Evolutionary conservation across 2,329 filamentous ascomycete genomes (phyloP).

Genomic region (Huntiella abstrusa): DNA sequence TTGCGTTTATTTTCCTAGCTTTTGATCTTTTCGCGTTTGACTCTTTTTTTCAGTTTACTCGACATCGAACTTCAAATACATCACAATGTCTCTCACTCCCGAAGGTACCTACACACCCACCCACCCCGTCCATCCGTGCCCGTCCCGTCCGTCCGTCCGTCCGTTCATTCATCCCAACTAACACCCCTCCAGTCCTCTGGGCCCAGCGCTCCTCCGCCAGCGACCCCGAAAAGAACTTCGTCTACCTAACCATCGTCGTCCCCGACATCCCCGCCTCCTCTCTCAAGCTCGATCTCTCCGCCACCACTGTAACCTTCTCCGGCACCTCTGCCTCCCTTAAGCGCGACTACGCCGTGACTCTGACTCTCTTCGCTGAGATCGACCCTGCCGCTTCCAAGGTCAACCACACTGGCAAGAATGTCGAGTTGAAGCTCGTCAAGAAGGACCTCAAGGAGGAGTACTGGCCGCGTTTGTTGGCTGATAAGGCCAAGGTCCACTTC

Average conservation of each 20-base stretch:
- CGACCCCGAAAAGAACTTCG: conserved; percentile 75
- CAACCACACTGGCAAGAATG: conserved; percentile 71
- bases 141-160: background rate
- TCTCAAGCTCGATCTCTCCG: conserved; percentile 67
- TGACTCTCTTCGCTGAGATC: conserved; percentile 83
- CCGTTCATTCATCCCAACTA: background rate
- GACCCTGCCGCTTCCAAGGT: conserved; percentile 68
- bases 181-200: conserved; percentile 57
- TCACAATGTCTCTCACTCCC: conserved; percentile 16
- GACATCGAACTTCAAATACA: background rate
- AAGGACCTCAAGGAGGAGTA: conserved; percentile 88
- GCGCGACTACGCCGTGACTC: conserved; percentile 64
- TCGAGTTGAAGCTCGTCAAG: conserved; percentile 87
- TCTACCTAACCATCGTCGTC: conserved; percentile 83
- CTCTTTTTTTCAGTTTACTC: conserved; percentile 7
- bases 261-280: conserved; percentile 61
- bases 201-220: conserved; percentile 77
- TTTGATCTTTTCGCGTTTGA: conserved; percentile 11
- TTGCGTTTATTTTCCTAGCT: background rate
- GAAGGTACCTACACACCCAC: conserved; percentile 18
- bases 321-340: conserved; percentile 73
- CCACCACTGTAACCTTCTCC: conserved; percentile 59
- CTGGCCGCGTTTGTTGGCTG: conserved; percentile 92
- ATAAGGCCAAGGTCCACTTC: conserved; percentile 76
- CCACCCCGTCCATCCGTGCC: background rate